These are phyloP conservation scores for Xylaria curta DNA, from an alignment of 495 filamentous ascomycete species.

Conservation along the genomic window DNA sequence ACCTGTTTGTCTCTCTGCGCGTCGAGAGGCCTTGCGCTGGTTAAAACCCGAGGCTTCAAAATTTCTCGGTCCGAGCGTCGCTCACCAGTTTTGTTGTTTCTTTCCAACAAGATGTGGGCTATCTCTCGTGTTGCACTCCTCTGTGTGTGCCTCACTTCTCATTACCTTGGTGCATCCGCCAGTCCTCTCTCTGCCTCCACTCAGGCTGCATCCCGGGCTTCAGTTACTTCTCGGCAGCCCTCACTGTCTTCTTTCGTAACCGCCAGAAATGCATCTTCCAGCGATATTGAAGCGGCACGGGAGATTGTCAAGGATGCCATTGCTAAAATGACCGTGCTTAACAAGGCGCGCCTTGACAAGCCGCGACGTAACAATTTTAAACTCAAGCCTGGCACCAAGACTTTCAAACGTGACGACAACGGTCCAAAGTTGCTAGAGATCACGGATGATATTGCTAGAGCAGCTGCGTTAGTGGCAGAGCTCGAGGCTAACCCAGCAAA, in stretches of 20 bases:
- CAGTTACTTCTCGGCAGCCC: not conserved
- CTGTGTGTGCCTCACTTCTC: not conserved
- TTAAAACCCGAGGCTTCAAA: not conserved
- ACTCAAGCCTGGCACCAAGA: slow-evolving; percentile 29
- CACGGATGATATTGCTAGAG: slow-evolving; percentile 38
- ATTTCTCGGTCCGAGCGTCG: not conserved
- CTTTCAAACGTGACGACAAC: not conserved
- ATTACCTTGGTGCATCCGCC: not conserved
- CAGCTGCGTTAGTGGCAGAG: slow-evolving; percentile 43
- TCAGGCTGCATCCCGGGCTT: not conserved
- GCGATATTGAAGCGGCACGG: slow-evolving; percentile 31
- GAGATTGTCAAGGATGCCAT: slow-evolving; percentile 32
- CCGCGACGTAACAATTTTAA: slow-evolving; percentile 30
- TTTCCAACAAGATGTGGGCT: not conserved
- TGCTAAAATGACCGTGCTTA: slow-evolving; percentile 31
- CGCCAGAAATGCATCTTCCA: slow-evolving; percentile 25
- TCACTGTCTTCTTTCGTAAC: slow-evolving; percentile 5
- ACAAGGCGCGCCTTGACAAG: slow-evolving; percentile 28
- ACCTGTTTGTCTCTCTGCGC: not conserved
- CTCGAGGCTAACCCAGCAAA: slow-evolving; percentile 24
- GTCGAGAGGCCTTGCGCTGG: not conserved
- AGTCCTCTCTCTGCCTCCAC: not conserved
- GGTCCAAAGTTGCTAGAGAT: slow-evolving; percentile 37
- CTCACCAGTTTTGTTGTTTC: not conserved
- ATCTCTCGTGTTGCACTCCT: slow-evolving; percentile 6